Evolutionary conservation across 2,329 filamentous ascomycete species (phyloP).

Genomic region (Cladosporium sp.): DNA sequence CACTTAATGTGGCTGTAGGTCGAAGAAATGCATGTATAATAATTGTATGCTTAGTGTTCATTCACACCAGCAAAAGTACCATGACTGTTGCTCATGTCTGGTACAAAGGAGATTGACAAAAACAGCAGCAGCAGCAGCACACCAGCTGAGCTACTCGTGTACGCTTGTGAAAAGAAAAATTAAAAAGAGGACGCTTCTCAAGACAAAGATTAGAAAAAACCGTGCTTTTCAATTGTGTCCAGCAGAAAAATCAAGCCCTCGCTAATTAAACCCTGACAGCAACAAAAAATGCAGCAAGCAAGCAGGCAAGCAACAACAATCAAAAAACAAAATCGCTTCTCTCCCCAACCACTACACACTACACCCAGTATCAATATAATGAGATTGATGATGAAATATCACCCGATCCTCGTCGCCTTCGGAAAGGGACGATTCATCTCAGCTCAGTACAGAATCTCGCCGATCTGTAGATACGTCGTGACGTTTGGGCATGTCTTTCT

Average conservation of each 20-base stretch:
- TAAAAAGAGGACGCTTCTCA: too few species aligned
- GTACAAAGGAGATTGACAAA: too few species aligned
- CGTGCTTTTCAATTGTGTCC: slow-evolving; percentile 3
- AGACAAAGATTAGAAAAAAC: neutral
- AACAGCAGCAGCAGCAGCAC: neutral
- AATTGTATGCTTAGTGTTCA: neutral
- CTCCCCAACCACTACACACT: neutral
- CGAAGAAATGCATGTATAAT: neutral
- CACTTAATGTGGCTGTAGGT: neutral
- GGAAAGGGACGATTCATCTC: neutral
- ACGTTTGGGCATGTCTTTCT: slow-evolving; percentile 11
- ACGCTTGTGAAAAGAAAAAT: neutral
- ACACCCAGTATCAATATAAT: neutral
- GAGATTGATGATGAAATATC: neutral
- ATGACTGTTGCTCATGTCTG: neutral
- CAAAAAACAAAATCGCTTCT: neutral
- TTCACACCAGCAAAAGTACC: neutral
- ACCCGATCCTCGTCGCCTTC: neutral
- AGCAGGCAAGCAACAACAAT: neutral
- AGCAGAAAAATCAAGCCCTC: neutral
- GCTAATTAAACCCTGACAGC: slow-evolving; percentile 16
- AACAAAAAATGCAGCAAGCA: slow-evolving; percentile 10
- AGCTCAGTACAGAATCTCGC: neutral
- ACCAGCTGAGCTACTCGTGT: neutral
- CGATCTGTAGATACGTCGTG: neutral